These are phyloP conservation scores for Ampelocalamus luodianensis DNA, from an alignment of 176 grass and related monocot genomes.

Conservation along the genomic window DNA sequence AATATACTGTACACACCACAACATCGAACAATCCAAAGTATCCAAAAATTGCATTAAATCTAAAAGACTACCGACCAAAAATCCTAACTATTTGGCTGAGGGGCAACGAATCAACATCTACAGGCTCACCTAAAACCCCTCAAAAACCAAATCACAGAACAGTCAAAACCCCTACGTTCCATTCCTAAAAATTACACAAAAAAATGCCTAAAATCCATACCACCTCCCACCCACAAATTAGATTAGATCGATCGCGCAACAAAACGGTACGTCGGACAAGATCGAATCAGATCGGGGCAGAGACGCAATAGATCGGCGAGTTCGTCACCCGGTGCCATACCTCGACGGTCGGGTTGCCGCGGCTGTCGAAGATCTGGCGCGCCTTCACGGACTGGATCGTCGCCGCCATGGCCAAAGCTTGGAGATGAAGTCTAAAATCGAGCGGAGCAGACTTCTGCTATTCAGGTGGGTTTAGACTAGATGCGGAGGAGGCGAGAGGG, in stretches of 20 bases:
- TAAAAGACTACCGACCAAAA: background rate
- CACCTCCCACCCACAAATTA: too few relatives aligned
- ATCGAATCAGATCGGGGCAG: background rate
- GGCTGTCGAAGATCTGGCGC: conserved; percentile 67
- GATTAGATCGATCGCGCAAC: background rate
- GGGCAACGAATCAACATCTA: background rate
- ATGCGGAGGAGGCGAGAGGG: background rate
- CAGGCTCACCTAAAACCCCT: background rate
- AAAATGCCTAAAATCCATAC: background rate
- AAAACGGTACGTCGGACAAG: too few relatives aligned
- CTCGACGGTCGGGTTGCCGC: conserved; percentile 60
- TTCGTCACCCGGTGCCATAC: background rate
- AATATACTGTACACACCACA: background rate
- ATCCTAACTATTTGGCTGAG: too few relatives aligned
- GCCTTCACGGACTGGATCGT: conserved; percentile 62
- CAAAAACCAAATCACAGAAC: background rate
- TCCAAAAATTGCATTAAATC: background rate
- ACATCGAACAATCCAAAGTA: background rate
- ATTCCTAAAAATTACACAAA: background rate
- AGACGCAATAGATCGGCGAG: background rate
- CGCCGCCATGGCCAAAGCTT: conserved; percentile 28
- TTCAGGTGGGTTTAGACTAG: background rate
- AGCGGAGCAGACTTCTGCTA: background rate
- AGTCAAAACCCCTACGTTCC: background rate
- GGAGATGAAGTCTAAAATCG: background rate